Percentiles rank a stretch among this genome's conserved stretches.
phyloP scores from a whole-genome alignment of 192 early-diverging fungal genomes.

The Backusella circina region DNA sequence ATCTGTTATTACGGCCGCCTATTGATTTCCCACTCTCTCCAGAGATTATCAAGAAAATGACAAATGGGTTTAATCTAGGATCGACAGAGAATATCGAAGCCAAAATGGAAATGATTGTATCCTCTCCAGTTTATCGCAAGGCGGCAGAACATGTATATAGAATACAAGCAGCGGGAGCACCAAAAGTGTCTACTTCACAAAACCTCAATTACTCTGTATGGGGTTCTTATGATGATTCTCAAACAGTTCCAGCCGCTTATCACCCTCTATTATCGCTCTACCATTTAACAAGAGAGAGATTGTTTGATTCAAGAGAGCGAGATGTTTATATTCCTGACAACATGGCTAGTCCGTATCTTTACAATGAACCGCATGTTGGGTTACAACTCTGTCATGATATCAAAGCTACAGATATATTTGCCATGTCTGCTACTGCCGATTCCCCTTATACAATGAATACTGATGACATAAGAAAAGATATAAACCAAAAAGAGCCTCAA shows the following conservation, averaged over 20 bases:
- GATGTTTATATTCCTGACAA: not conserved
- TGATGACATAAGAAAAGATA: not conserved
- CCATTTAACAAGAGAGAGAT: slow-evolving; percentile 67
- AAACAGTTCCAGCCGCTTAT: slow-evolving; percentile 30
- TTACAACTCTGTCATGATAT: not conserved
- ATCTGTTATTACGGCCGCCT: slow-evolving; percentile 55
- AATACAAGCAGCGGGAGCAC: not conserved
- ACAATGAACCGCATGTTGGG: not conserved
- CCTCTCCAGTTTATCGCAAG: slow-evolving; percentile 42
- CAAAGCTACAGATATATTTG: not conserved
- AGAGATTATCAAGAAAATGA: slow-evolving; percentile 60
- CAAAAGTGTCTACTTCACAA: not conserved
- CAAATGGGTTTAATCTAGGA: slow-evolving; percentile 70
- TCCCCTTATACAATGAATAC: not conserved
- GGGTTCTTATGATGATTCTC: slow-evolving; percentile 26
- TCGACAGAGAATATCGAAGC: slow-evolving; percentile 51
- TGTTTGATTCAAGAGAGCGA: not conserved
- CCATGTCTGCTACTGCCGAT: not conserved
- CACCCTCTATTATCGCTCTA: slow-evolving; percentile 83
- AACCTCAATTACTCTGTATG: not conserved
- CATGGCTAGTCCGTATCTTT: not conserved
- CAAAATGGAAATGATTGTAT: slow-evolving; percentile 51
- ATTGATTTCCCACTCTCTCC: slow-evolving; percentile 54
- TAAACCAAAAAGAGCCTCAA: not conserved
- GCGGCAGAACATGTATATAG: slow-evolving; percentile 12